phyloP scores from a whole-genome alignment of 2,329 filamentous ascomycete genomes.

The Hypoxylon rubiginosum region DNA sequence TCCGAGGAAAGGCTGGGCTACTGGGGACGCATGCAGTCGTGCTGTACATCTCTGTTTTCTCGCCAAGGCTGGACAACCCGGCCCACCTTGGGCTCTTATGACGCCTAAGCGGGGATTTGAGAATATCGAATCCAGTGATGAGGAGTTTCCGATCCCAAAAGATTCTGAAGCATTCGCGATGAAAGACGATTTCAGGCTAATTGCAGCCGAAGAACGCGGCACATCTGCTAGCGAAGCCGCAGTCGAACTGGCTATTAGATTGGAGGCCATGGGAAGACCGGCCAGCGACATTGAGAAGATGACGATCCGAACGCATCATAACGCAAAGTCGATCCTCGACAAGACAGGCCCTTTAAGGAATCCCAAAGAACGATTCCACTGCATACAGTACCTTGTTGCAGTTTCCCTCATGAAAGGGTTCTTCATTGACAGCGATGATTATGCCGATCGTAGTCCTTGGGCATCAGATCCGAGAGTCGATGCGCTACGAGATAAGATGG shows the following conservation, averaged over 20 bases:
- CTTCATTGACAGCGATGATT: slow-evolving; percentile 33
- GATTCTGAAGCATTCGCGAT: slow-evolving; percentile 45
- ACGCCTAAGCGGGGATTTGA: slow-evolving; percentile 55
- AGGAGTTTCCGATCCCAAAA: slow-evolving; percentile 41
- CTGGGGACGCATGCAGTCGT: slow-evolving; percentile 56
- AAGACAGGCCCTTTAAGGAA: slow-evolving; percentile 42
- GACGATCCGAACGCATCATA: slow-evolving; percentile 30
- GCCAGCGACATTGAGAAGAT: slow-evolving; percentile 36
- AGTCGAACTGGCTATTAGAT: slow-evolving; percentile 20
- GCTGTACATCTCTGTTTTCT: slow-evolving; percentile 56
- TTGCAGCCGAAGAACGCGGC: slow-evolving; percentile 40
- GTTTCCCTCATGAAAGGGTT: slow-evolving; percentile 39
- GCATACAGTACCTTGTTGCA: slow-evolving; percentile 40
- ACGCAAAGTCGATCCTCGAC: slow-evolving; percentile 43
- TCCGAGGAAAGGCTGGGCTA: slow-evolving; percentile 59
- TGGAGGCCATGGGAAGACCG: slow-evolving; percentile 31
- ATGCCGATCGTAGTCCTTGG: slow-evolving; percentile 38
- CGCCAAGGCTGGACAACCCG: slow-evolving; percentile 40
- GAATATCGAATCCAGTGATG: slow-evolving; percentile 33
- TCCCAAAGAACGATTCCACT: slow-evolving; percentile 43
- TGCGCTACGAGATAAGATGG: slow-evolving; percentile 31
- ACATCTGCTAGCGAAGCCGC: slow-evolving; percentile 37
- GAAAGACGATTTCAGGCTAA: slow-evolving; percentile 46
- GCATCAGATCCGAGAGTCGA: slow-evolving; percentile 35
- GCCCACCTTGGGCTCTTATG: slow-evolving; percentile 49